Base-by-base conservation (phyloP, 345 rosid species). In the Euphorbia lathyris region DNA sequence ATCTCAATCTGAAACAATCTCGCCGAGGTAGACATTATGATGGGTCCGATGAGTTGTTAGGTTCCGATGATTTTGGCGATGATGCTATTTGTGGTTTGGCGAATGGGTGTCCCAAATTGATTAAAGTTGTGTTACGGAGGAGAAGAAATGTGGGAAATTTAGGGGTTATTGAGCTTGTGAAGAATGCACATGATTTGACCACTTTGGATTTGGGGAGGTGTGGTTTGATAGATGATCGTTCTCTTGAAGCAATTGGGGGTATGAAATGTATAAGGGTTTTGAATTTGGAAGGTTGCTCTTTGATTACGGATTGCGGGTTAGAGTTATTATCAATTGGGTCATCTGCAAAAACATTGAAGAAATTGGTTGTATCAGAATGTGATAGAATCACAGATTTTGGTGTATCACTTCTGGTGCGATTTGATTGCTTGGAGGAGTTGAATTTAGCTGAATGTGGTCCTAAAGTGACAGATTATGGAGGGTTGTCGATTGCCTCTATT, bases 391-490 rank as follows among this genome's bases (percentile, higher is more conserved):
- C 86, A 0, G 83, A 85, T 73, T 59, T 42, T 58, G 82, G 88
- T 20, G 76, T 79, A 63, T 72, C 77, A 2, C 51, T 72, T 58
- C 70, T 85, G 81, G 71, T 2, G 29, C 61, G 45, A 59, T 73
- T 80, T 65, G 36, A 34, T 59, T 78, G 80, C n/a, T 79, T 85
- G 80, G 86, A 85, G 70, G 84, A 76, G 66, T 45, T 84, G 79
- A 80, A 77, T 62, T 74, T 82, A 10, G 81, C 86, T 20, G 84
- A 82, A 9, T 82, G 88, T 50, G 86, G 88, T 1, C 81, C 72
- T 4, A 76, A 68, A 71, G 77, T 82, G 57, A 85, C 86, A 11
- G 84, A 82, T 59, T 0, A n/a, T 19, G 80, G 84, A 62, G 83
- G 81, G 2, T 10, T 32, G 13, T 73, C 70, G 8, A 34, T 85